Evolutionary conservation across 1,284 basidiomycete genomes (phyloP).

Genomic region (Sanguinoderma infundibulare): DNA sequence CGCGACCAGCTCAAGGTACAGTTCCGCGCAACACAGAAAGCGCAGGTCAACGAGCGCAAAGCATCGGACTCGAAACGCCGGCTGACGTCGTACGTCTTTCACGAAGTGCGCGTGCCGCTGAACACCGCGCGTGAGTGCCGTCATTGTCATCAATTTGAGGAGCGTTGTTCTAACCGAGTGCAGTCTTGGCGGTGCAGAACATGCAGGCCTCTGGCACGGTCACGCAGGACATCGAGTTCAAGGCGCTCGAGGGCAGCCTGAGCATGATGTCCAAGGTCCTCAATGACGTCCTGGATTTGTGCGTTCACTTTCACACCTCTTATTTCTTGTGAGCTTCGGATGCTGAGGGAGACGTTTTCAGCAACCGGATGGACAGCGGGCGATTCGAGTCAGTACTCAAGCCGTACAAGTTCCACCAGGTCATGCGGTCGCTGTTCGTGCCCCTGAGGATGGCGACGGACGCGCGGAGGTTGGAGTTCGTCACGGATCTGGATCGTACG

Average conservation of each 20-base stretch:
- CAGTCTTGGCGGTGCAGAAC: constrained; percentile 88
- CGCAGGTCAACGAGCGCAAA: constrained; percentile 83
- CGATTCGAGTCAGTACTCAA: constrained; percentile 74
- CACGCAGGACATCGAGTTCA: constrained; percentile 78
- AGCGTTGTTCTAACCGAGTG: no score
- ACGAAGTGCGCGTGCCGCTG: constrained; percentile 87
- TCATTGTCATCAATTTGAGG: no score
- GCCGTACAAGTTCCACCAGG: constrained; percentile 86
- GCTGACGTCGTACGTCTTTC: constrained; percentile 64
- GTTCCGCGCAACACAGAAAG: constrained; percentile 79
- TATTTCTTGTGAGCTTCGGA: not conserved
- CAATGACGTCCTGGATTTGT: constrained; percentile 89
- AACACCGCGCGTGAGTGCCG: constrained; percentile 79
- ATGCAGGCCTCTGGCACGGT: constrained; percentile 77
- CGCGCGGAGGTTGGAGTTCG: constrained; percentile 69
- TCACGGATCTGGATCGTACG: constrained; percentile 70
- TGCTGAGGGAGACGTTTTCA: constrained; percentile 18
- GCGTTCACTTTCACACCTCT: constrained; percentile 32
- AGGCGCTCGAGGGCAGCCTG: constrained; percentile 80
- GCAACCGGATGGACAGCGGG: constrained; percentile 78
- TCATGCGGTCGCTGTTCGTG: constrained; percentile 80
- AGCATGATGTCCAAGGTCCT: constrained; percentile 93
- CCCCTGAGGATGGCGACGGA: constrained; percentile 79
- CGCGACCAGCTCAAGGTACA: constrained; percentile 80
- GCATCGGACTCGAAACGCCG: constrained; percentile 82